Evolutionary conservation across 1,139 yeast genomes (phyloP).

Genomic region (Nakaseomyces sp.): DNA sequence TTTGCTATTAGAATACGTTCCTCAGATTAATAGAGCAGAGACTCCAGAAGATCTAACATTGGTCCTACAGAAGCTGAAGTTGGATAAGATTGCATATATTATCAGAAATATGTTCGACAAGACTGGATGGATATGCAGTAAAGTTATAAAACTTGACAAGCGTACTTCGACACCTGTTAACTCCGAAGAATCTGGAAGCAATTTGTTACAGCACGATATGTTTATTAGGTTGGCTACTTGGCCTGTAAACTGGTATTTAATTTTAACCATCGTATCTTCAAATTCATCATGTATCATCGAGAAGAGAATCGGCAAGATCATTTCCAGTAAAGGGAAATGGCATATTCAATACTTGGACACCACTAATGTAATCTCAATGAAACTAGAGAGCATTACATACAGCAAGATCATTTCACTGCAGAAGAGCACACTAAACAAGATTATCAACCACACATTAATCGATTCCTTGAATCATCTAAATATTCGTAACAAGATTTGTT

Average conservation of each 20-base stretch:
- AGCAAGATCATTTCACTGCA: constrained; percentile 44
- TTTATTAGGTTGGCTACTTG: constrained; percentile 53
- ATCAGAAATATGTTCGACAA: constrained; percentile 48
- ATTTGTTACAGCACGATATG: constrained; percentile 36
- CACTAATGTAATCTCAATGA: constrained; percentile 22
- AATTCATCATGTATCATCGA: constrained; percentile 42
- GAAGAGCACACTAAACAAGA: constrained; percentile 47
- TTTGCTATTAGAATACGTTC: constrained; percentile 33
- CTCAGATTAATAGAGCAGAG: constrained; percentile 34
- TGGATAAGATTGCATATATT: constrained; percentile 47
- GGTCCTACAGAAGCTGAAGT: constrained; percentile 39
- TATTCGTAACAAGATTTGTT: constrained; percentile 25
- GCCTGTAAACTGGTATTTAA: constrained; percentile 67
- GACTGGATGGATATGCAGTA: constrained; percentile 59
- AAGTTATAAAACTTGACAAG: constrained; percentile 40
- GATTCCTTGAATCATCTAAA: constrained; percentile 44
- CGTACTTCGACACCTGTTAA: constrained; percentile 20
- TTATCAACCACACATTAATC: constrained; percentile 54
- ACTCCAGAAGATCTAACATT: constrained; percentile 27
- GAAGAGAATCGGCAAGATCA: constrained; percentile 50
- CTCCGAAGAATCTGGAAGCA: constrained; percentile 3
- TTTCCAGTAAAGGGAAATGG: constrained; percentile 57
- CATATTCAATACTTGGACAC: constrained; percentile 42
- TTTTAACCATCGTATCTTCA: constrained; percentile 41
- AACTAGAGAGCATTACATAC: constrained; percentile 37